Base-by-base conservation (phyloP, 306 rosid genomes). In the Elaeagnus macrophylla region DNA sequence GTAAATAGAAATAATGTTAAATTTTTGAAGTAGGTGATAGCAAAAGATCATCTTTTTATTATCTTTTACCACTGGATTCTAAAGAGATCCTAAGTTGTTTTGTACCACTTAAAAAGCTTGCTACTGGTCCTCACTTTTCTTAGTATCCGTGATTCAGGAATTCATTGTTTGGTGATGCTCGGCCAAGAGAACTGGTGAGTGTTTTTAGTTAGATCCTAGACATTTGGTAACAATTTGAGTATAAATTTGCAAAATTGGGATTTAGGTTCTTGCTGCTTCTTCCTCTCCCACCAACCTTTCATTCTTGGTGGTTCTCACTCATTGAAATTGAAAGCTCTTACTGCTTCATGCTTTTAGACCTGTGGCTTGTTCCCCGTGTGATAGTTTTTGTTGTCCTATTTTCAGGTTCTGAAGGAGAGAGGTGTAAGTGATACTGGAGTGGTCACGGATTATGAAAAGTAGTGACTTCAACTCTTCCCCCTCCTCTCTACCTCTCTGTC, bases 381-480 rank as follows among this genome's bases (percentile, higher is more conserved):
- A 70, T 54, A 57, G 60, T 52, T 38, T 43, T 62, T 37, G 44
- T 45, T 12, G 69, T 59, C 52, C 37, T 72, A 55, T 50, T 57
- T 54, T 55, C 75, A 93, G 99, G 99, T 93, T 59, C 62, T 93
- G 94, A 93, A 87, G 83, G 96, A 77, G 70, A 85, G 99, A 69
- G 94, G 99, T 61, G 11, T 80, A 61, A 96, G 82, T 36, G 81
- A 84, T 59, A 76, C 77, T 67, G 78, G 59, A 18, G 64, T 70
- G 53, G 71, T 75, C 19, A 95, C 79, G 64, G 77, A 73, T 65
- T 62, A 83, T 48, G 81, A 82, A 40, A 82, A 78, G 99, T 88
- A 78, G 13, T n/a, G 61, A 12, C 36, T 44, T 65, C 14, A 62
- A 14, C 44, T 62, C 12, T 57, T 19, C 7, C 35, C 19, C 25